Conservation (phyloP, 2,329 filamentous ascomycete species). For the Teratosphaeriaceae sp. region DNA sequence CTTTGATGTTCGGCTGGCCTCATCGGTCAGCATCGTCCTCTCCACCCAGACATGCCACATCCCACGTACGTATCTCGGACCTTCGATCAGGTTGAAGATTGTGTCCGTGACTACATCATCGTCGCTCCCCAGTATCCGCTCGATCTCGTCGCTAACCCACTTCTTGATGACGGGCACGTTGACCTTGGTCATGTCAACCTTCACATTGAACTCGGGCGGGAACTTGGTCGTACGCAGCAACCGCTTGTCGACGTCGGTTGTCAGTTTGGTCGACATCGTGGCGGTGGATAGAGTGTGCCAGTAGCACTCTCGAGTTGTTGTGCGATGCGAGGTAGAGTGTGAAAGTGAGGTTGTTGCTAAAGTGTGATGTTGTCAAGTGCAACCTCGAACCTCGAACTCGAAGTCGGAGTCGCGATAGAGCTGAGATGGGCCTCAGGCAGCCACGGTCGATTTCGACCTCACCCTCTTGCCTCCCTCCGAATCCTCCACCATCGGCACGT, state of each 20-base stretch:
- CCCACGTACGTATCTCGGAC: slow-evolving; percentile 62
- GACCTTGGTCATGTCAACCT: slow-evolving; percentile 96
- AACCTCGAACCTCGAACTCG: slow-evolving; percentile 3
- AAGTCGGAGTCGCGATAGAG: neutral
- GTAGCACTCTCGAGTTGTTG: neutral
- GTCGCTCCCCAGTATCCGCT: slow-evolving; percentile 80
- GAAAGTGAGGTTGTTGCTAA: neutral
- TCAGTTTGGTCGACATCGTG: slow-evolving; percentile 24
- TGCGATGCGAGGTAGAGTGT: neutral
- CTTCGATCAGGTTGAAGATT: slow-evolving; percentile 63
- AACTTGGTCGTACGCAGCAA: slow-evolving; percentile 89
- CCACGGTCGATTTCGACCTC: no score
- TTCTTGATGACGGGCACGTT: slow-evolving; percentile 98
- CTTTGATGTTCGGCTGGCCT: slow-evolving; percentile 84
- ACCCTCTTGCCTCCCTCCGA: no score
- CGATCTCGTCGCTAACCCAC: slow-evolving; percentile 91
- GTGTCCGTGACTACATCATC: slow-evolving; percentile 95
- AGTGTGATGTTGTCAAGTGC: slow-evolving; percentile 1
- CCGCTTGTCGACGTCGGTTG: slow-evolving; percentile 80
- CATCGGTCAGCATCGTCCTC: neutral
- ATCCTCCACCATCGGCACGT: no score
- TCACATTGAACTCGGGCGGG: slow-evolving; percentile 84
- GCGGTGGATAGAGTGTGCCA: neutral
- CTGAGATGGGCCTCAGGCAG: neutral
- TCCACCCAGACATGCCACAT: neutral